These are phyloP conservation scores for Pholiota adiposa DNA, from an alignment of 1,284 basidiomycete genomes.

Conservation along the genomic window DNA sequence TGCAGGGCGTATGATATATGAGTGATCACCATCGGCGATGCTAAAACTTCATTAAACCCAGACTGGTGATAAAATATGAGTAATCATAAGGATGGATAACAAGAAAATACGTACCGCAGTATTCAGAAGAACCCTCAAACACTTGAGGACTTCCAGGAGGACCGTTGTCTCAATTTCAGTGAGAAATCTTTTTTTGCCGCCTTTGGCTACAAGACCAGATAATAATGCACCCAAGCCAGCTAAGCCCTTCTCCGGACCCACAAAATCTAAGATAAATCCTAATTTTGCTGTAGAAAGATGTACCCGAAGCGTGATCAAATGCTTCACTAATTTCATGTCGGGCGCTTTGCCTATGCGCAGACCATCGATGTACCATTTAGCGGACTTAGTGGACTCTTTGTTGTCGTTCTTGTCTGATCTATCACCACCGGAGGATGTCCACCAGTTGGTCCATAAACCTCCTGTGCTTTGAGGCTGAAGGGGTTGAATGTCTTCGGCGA, in stretches of 20 bases:
- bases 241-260: slow-evolving; percentile 68
- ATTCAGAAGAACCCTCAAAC: slow-evolving; percentile 83
- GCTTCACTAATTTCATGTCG: slow-evolving; percentile 72
- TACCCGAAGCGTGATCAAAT: slow-evolving; percentile 84
- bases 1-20: slow-evolving; percentile 78
- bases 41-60: slow-evolving; percentile 75
- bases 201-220: slow-evolving; percentile 61
- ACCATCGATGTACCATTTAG: slow-evolving; percentile 65
- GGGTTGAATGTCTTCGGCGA: slow-evolving; percentile 37
- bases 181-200: slow-evolving; percentile 59
- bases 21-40: slow-evolving; percentile 69
- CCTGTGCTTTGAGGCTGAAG: slow-evolving; percentile 75
- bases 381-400: slow-evolving; percentile 48
- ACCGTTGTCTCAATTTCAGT: slow-evolving; percentile 72
- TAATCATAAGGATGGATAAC: not conserved
- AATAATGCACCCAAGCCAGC: slow-evolving; percentile 64
- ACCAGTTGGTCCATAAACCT: slow-evolving; percentile 77
- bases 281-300: slow-evolving; percentile 85
- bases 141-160: slow-evolving; percentile 78
- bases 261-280: slow-evolving; percentile 80
- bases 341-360: slow-evolving; percentile 55
- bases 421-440: slow-evolving; percentile 65
- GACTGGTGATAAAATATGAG: slow-evolving; percentile 42
- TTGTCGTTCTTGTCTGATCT: slow-evolving; percentile 39
- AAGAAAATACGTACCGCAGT: slow-evolving; percentile 65